Conservation (phyloP, 2,329 filamentous ascomycete species). For the Aspergillus felis region DNA sequence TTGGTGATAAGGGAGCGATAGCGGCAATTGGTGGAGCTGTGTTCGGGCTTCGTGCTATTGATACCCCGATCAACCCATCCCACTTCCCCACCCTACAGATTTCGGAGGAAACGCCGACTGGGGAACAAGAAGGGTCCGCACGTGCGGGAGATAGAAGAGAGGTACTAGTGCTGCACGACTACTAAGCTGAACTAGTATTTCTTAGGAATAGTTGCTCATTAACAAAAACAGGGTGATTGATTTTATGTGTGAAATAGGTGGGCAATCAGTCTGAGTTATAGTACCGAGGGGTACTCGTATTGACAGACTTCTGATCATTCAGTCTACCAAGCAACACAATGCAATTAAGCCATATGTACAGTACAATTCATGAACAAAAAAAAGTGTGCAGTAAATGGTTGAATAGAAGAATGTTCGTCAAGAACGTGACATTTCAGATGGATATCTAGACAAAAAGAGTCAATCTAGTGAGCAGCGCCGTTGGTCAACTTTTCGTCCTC, state of each 20-base stretch:
- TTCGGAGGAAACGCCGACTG: not conserved
- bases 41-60: slow-evolving; percentile 27
- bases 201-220: not conserved
- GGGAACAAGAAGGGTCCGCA: not conserved
- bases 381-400: not conserved
- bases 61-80: slow-evolving; percentile 25
- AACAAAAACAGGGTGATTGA: not conserved
- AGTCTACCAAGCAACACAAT: slow-evolving; percentile 2
- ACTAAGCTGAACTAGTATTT: too few species aligned
- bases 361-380: not conserved
- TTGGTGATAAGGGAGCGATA: slow-evolving; percentile 17
- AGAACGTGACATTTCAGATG: slow-evolving; percentile 1
- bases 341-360: slow-evolving; percentile 3
- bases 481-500: slow-evolving; percentile 23
- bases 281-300: not conserved
- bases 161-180: not conserved
- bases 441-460: not conserved
- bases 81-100: slow-evolving; percentile 8
- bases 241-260: not conserved
- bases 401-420: not conserved
- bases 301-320: slow-evolving; percentile 1
- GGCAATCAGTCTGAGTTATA: not conserved
- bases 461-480: slow-evolving; percentile 11
- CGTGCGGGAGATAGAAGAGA: not conserved
- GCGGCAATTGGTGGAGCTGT: slow-evolving; percentile 14